Evolutionary conservation across 768 basidiomycete species (phyloP).

Genomic region (Cystobasidium tubakii): DNA sequence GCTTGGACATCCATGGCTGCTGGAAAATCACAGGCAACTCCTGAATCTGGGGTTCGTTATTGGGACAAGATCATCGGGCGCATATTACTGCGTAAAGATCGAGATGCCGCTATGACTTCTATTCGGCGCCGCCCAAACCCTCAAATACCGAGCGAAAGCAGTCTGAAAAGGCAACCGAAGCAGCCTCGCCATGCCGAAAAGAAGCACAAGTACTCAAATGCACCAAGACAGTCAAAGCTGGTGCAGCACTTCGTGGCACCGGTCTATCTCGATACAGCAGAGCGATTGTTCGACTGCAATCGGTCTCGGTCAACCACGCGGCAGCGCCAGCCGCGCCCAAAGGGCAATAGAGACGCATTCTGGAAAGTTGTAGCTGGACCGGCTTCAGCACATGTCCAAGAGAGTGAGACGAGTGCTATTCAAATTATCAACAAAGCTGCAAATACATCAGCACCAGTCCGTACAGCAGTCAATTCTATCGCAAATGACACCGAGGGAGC

Average conservation of each 20-base stretch:
- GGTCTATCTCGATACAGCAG: slow-evolving; percentile 21
- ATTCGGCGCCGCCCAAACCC: not conserved
- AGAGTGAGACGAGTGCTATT: not conserved
- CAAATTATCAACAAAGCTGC: not conserved
- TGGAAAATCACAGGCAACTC: not conserved
- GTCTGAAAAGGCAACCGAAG: not conserved
- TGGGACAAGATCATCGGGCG: slow-evolving; percentile 22
- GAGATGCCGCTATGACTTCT: not conserved
- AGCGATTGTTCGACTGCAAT: not conserved
- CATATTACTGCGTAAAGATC: not conserved
- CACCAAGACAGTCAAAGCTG: not conserved
- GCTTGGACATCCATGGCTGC: slow-evolving; percentile 15
- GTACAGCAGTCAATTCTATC: not conserved
- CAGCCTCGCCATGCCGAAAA: not conserved
- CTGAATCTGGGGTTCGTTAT: not conserved
- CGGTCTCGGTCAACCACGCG: not conserved
- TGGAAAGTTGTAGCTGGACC: not conserved
- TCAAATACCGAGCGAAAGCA: not conserved
- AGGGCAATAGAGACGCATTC: not conserved
- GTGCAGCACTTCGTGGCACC: not conserved
- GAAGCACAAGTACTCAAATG: not conserved
- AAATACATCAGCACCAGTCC: not conserved
- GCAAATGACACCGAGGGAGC: not conserved
- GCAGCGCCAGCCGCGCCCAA: not conserved
- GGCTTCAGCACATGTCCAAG: not conserved